Evolutionary conservation across 164 flowering plant genomes (phyloP).

Genomic region (Paratinospora sagittata): DNA sequence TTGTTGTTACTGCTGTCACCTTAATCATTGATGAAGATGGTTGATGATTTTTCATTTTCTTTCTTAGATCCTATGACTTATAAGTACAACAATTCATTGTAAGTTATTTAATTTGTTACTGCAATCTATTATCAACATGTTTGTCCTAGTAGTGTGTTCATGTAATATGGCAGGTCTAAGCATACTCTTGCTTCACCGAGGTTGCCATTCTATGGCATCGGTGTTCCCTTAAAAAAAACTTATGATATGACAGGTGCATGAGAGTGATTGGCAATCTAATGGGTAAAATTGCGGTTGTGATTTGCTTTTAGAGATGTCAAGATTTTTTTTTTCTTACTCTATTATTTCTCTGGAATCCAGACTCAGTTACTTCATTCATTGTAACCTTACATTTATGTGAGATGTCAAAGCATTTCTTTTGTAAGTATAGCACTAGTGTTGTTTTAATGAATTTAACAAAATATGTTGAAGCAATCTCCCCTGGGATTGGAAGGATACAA

Average conservation of each 20-base stretch:
- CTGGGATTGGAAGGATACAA: neutral
- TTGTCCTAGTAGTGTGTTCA: neutral
- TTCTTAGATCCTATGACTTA: neutral
- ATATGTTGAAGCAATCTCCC: neutral
- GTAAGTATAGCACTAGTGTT: neutral
- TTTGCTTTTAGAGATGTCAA: neutral
- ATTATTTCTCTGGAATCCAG: neutral
- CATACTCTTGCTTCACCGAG: neutral
- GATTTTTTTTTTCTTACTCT: neutral
- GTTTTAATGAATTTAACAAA: neutral
- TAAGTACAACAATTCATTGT: neutral
- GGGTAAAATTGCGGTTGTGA: neutral
- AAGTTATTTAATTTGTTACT: neutral
- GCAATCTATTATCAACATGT: neutral
- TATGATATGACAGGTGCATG: neutral
- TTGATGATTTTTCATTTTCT: neutral
- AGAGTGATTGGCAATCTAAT: neutral
- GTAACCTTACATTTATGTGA: neutral
- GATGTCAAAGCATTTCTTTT: neutral
- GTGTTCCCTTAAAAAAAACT: neutral
- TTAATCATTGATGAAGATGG: constrained; percentile 2
- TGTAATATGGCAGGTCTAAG: neutral
- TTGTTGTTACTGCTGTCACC: neutral
- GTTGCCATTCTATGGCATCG: neutral
- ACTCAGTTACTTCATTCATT: neutral